Base-by-base conservation (phyloP, 1,139 yeast species). In the Taphrina deformans region DNA sequence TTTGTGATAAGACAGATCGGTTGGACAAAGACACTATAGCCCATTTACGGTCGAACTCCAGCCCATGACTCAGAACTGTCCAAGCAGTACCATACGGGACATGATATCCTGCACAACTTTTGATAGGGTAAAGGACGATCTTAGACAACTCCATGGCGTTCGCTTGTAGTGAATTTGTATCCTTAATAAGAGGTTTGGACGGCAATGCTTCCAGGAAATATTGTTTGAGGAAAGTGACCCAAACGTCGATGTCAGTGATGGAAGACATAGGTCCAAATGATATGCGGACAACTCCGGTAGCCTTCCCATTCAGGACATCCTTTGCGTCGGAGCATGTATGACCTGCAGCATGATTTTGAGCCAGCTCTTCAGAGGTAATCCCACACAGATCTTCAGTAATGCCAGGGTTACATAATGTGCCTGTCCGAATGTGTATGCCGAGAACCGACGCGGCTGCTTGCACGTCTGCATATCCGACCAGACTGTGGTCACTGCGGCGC, bases 381-480 rank as follows among this genome's bases (percentile, higher is more conserved):
- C 52, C 61, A 23, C 53, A 48, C 23, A 62, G 38, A 2, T 69
- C 75, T 2, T 70, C 68, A 12, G 75, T 62, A 0, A 72, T 72
- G 1, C 82, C 82, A 24, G 75, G 72, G 64, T 79, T 79, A 68
- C 82, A 79, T 24, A 79, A 68, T 0, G 80, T 76, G 2, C 82
- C 82, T 0, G 79, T 74, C 29, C 82, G 72, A 5, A 79, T 64
- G 12, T 76, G 73, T 18, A 79, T 73, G 31, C 71, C 72, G 14
- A 70, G 71, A 6, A 76, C 68, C 0, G 75, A 69, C 3, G 75
- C 74, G 7, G 75, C 71, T 46, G 71, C 72, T 41, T 76, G 80
- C 62, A 79, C 74, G 55, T 79, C 78, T 29, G 77, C 69, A 66
- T 78, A 79, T 1, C 82, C 81, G 18, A 76, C 65, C 67, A 73